Percentiles rank a stretch among this genome's conserved stretches.
Conservation (phyloP, 106 monocot species). For the Platanthera zijinensis region DNA sequence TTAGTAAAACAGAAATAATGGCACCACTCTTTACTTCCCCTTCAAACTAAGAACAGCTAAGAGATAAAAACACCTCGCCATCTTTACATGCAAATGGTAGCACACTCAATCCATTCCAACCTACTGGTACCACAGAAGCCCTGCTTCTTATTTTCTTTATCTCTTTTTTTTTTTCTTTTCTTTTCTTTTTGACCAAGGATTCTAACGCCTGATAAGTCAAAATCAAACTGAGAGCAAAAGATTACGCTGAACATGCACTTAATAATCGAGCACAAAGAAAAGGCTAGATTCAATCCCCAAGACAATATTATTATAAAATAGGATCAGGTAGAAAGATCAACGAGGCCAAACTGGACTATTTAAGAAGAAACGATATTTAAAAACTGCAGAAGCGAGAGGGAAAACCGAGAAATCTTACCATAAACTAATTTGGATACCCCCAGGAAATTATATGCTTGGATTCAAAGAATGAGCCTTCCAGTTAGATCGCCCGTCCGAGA, state of each 20-base stretch:
- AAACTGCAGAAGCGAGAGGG: not conserved
- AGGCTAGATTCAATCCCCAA: not conserved
- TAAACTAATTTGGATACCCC: not conserved
- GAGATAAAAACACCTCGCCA: not conserved
- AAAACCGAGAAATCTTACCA: not conserved
- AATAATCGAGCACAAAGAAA: not conserved
- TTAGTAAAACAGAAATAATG: not conserved
- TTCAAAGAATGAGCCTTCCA: not conserved
- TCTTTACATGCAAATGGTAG: not conserved
- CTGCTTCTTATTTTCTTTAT: not conserved
- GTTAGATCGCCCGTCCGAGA: not conserved
- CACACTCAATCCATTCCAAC: not conserved
- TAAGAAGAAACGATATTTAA: too few relatives aligned
- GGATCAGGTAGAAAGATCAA: not conserved
- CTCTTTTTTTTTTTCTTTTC: too few relatives aligned
- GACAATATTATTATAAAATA: not conserved
- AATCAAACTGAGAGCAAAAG: not conserved
- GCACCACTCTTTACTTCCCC: not conserved
- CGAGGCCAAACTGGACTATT: too few relatives aligned
- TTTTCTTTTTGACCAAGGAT: too few relatives aligned
- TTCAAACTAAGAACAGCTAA: not conserved
- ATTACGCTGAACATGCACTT: not conserved
- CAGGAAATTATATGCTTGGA: not conserved
- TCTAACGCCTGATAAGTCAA: too few relatives aligned
- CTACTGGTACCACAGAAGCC: not conserved